Base-by-base conservation (phyloP, 2,329 filamentous ascomycete species). In the Anisogramma anomala region DNA sequence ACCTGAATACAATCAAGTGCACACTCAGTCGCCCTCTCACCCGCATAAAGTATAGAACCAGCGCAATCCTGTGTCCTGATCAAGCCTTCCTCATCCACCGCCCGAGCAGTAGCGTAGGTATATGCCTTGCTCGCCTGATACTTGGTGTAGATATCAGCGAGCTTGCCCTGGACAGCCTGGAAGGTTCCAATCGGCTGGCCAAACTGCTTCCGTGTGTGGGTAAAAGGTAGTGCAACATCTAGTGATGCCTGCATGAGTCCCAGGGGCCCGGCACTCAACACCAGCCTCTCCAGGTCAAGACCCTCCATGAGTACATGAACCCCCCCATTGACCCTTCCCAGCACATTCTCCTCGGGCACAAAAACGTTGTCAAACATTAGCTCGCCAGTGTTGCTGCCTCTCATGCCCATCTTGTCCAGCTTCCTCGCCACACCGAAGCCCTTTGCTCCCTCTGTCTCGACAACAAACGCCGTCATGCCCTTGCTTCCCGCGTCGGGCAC, bases 91-190 rank as follows among this genome's bases (percentile, higher is more conserved):
- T 89, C 84, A 53, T 95, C 89, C 15, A 95, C 82, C 2, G 74
- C 71, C 34, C 74, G 72, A 3, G 91, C 91, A 0, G 88, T 88
- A 27, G 72, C 66, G 56, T 94, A 94, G 0, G 89, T 96, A 62
- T 94, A 95, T 2, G 87, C 74, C n/a, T 79, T 70, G 13, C 82
- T 79, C 9, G 84, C 87, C 54, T 84, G 81, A 45, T 91, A 74
- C 62, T 94, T 94, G 35, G 87, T 95, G 65, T 96, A 93, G 88
- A 98, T 95, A 60, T 96, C 88, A 42, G 91, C 87, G 33, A 96
- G 71, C 58, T 88, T 89, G 43, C 84, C 89, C 63, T 96, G 91
- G 17, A 96, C 73, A 48, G 96, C 71, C 62, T 98, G 91, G 61
- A 94, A 94, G 52, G 91, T 82, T 0, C 84, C 89, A 49, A 96